Conservation (phyloP, 2,329 filamentous ascomycete genomes). For the Eutypa lata region DNA sequence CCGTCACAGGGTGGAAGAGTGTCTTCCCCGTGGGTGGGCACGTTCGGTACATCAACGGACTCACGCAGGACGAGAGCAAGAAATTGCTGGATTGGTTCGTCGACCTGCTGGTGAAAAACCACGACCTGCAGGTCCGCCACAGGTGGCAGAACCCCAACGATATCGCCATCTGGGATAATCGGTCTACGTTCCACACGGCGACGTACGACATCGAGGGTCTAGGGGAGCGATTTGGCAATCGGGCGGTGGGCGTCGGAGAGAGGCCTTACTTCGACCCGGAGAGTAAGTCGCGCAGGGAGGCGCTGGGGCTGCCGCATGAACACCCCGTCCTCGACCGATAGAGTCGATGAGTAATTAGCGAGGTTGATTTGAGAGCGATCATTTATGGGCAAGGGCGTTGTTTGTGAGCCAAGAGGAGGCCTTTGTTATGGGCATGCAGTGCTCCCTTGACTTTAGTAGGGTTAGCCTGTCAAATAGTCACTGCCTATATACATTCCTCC, state of each 20-base stretch:
- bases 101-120: slow-evolving; percentile 50
- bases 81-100: slow-evolving; percentile 47
- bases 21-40: slow-evolving; percentile 34
- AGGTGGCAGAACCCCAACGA: slow-evolving; percentile 50
- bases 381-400: too few species aligned
- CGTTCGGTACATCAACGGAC: slow-evolving; percentile 50
- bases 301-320: slow-evolving; percentile 20
- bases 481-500: too few species aligned
- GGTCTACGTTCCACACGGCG: slow-evolving; percentile 50
- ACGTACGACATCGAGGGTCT: slow-evolving; percentile 39
- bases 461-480: too few species aligned
- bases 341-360: background rate
- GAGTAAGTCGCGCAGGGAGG: slow-evolving; percentile 38
- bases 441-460: too few species aligned
- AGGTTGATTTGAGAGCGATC: too few species aligned
- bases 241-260: slow-evolving; percentile 47
- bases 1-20: slow-evolving; percentile 56
- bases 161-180: slow-evolving; percentile 65
- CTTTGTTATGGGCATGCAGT: too few species aligned
- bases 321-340: background rate
- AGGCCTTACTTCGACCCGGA: slow-evolving; percentile 44
- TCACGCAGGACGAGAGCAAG: slow-evolving; percentile 53
- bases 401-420: too few species aligned
- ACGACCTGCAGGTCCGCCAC: slow-evolving; percentile 55
- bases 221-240: slow-evolving; percentile 39